Evolutionary conservation across 805 yeast genomes (phyloP), one percentile per base, ranked within the genome.

Genomic region (Kuraishia molischiana): DNA sequence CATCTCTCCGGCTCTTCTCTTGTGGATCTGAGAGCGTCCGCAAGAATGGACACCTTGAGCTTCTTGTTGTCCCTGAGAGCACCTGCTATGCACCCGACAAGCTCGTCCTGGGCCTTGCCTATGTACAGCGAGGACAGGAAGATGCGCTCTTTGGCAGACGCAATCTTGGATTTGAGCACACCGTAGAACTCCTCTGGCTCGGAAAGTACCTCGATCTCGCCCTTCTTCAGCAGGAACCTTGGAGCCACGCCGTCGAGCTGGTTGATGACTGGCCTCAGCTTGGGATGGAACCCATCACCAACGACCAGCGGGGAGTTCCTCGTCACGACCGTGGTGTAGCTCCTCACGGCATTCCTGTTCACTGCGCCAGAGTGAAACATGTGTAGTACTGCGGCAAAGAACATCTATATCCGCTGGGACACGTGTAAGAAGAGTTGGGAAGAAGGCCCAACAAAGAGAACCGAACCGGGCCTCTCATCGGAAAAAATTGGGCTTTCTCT

Each of bases 1-100:
- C 87, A 81, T 35, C 67, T 61, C 4, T 71, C 60, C 0, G 98
- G 97, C 1, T 87, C 79, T 51, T 92, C 98, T 46, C 98, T 72
- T 0, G 97, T 90, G 0, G 96, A 95, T 47, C 98, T 61, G 34
- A 92, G 66, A 10, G 89, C 95, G 58, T 92, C 98, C 4, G 89
- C 70, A 37, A 92, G 64, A 19, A 92, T 77, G 41, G 72, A 73
- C 2, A 92, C 83, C 46, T 73, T 69, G 42, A 92, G 65, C 19
- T 74, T 60, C 2, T 78, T 72, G 42, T 84, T 85, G 3, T 52
- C 49, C 2, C 52, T 48, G 46, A 92, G 56, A 0, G 95, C 89
- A 5, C 61, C 55, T 11, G 70, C 69, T 3, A 92, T 45, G 43
- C 80, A 72, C 5, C 69, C 66, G 11, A 89, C 65, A 19, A 92